Evolutionary conservation across 2,329 filamentous ascomycete species (phyloP), one percentile per base, ranked within the genome.

Genomic region (Calonectria montana): DNA sequence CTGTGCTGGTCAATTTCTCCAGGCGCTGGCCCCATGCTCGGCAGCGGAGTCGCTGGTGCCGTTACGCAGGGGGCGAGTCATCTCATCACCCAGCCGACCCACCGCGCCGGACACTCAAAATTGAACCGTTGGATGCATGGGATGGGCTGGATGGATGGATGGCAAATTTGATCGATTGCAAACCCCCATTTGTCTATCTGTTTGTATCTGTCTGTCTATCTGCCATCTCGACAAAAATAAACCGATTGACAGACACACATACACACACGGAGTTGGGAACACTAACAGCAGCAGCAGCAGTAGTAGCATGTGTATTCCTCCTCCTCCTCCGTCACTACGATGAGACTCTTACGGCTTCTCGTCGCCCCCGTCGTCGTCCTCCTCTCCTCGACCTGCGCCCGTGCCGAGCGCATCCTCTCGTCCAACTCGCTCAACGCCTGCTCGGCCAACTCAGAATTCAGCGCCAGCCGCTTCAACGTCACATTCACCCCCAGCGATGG

Each of bases 401-500:
- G 89, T 67, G 93, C 91, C 74, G 87, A 90, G 80, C 88, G 88
- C 72, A 86, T 94, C 79, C 93, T 98, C 79, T 88, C 92, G 78
- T 97, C 96, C 65, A 94, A 90, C 80, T 97, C 96, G 27, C 89
- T 98, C 76, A 95, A 94, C 83, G 90, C 93, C 39, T 98, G 96
- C 84, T 94, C 95, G 87, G 87, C 91, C 69, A 92, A 96, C 83
- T 97, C 94, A 21, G 92, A 91, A 79, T 96, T 98, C 84, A 94
- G 94, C 2, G 95, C 96, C 78, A 95, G 93, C 78, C 89, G 96
- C 72, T 98, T 98, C 90, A 93, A 97, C 77, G 93, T 98, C 82
- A 86, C 91, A 75, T 94, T 94, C 84, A 94, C 92, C 0, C 93
- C 94, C 47, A 86, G 88, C 81, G 97, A 97, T 84, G 88, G 89